Percentiles rank a stretch among this genome's conserved stretches.
Conservation (phyloP, 768 basidiomycete genomes). For the Suillus spraguei region DNA sequence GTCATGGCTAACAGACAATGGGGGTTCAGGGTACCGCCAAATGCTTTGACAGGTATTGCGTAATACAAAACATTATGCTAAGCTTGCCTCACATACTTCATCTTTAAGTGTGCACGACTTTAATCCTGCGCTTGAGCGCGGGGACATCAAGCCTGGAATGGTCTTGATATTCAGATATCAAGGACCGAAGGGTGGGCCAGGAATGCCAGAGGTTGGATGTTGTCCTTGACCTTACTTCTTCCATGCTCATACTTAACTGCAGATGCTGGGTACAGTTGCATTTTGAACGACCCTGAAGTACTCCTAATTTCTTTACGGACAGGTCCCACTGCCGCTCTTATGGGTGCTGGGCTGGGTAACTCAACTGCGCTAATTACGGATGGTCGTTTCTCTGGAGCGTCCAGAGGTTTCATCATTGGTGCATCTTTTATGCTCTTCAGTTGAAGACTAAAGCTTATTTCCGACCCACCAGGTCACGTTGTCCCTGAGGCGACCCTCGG, state of each 20-base stretch:
- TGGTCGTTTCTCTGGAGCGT: slow-evolving; percentile 88
- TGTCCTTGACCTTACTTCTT: not conserved
- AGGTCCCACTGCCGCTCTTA: slow-evolving; percentile 82
- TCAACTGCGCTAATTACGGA: slow-evolving; percentile 86
- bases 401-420: slow-evolving; percentile 65
- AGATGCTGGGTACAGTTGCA: slow-evolving; percentile 47
- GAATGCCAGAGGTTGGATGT: slow-evolving; percentile 75
- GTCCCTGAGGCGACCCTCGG: slow-evolving; percentile 72
- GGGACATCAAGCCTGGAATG: slow-evolving; percentile 75
- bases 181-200: slow-evolving; percentile 90
- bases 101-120: slow-evolving; percentile 61
- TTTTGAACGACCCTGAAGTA: not conserved
- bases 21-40: slow-evolving; percentile 63
- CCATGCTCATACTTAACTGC: slow-evolving; percentile 10
- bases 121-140: slow-evolving; percentile 70
- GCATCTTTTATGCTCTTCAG: slow-evolving; percentile 16
- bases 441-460: slow-evolving; percentile 40
- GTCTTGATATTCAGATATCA: slow-evolving; percentile 86
- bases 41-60: slow-evolving; percentile 69
- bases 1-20: slow-evolving; percentile 11
- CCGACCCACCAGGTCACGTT: slow-evolving; percentile 53
- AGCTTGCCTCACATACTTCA: not conserved
- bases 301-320: slow-evolving; percentile 15
- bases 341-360: slow-evolving; percentile 80
- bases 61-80: not conserved